These are phyloP conservation scores for Xylariaceae sp. DNA, from an alignment of 2,329 filamentous ascomycete species.

Conservation along the genomic window DNA sequence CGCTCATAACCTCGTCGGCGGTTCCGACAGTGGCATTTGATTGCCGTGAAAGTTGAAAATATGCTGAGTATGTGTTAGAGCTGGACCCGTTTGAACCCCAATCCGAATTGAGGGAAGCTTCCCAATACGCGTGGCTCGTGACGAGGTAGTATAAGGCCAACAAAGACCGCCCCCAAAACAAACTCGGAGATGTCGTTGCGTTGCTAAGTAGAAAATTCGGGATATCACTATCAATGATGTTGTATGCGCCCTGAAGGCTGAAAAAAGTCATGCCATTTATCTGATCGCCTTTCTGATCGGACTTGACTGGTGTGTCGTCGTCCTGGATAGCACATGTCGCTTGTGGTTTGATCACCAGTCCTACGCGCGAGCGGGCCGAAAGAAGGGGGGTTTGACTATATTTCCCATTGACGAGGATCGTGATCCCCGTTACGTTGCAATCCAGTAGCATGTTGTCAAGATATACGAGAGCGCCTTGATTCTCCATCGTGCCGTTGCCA, in stretches of 20 bases:
- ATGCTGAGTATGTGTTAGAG: background rate
- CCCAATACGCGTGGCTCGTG: conserved; percentile 2
- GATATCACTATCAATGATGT: conserved; percentile 8
- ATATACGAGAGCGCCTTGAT: conserved; percentile 10
- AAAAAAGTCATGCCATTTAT: conserved; percentile 7
- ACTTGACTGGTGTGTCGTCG: background rate
- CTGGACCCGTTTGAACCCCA: conserved; percentile 1
- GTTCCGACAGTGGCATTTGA: conserved; percentile 3
- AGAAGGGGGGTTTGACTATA: conserved; percentile 3
- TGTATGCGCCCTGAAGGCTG: conserved; percentile 6
- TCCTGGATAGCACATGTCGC: conserved; percentile 10
- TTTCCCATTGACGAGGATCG: conserved; percentile 6
- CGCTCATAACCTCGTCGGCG: conserved; percentile 10
- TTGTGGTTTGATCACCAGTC: conserved; percentile 1
- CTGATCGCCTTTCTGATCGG: no score
- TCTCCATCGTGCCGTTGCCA: background rate
- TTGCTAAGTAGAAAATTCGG: conserved; percentile 11
- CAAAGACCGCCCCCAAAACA: conserved; percentile 16
- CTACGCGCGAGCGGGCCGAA: conserved; percentile 7
- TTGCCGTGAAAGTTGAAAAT: conserved; percentile 1
- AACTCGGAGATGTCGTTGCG: conserved; percentile 5
- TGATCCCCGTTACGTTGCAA: conserved; percentile 12
- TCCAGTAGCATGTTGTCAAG: conserved; percentile 3
- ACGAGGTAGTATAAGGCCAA: conserved; percentile 9
- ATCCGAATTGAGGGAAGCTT: background rate